phyloP scores from a whole-genome alignment of 129 eudicot species.

The Ambrosia trifida region DNA sequence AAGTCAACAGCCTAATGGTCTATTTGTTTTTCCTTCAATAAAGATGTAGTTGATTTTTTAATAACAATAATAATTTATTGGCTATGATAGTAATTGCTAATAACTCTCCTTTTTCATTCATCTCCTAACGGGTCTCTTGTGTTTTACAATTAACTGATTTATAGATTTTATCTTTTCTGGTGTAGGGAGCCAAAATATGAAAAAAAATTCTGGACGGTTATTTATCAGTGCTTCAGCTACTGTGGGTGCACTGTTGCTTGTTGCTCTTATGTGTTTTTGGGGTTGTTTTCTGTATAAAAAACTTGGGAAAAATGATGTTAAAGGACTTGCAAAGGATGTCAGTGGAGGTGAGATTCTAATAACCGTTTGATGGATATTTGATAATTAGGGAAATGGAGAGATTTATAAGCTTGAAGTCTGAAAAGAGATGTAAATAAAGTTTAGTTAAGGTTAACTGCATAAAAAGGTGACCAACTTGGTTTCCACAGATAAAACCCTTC shows the following conservation, averaged over 20 bases:
- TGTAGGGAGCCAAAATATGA: conserved; percentile 47
- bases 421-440: not conserved
- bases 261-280: conserved; percentile 99
- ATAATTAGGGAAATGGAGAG: not conserved
- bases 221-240: conserved; percentile 90
- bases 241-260: conserved; percentile 82
- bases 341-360: conserved; percentile 68
- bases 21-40: conserved; percentile 10
- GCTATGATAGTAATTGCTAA: conserved; percentile 7
- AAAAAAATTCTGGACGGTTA: conserved; percentile 85
- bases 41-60: not conserved
- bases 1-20: conserved; percentile 46
- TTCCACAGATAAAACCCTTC: not conserved
- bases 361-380: not conserved
- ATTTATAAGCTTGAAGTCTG: conserved; percentile 2
- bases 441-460: not conserved
- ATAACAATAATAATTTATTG: not conserved
- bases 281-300: conserved; percentile 94
- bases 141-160: conserved; percentile 5
- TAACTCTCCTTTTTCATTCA: not conserved
- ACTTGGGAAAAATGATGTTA: conserved; percentile 75
- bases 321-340: conserved; percentile 78
- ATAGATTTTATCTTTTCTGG: not conserved
- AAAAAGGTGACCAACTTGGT: not conserved
- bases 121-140: not conserved